A percentile compares a stretch with the other conserved stretches of the same genome.
These are phyloP conservation scores for Entomophthora muscae DNA, from an alignment of 371 early-diverging fungal species.

Conservation along the genomic window DNA sequence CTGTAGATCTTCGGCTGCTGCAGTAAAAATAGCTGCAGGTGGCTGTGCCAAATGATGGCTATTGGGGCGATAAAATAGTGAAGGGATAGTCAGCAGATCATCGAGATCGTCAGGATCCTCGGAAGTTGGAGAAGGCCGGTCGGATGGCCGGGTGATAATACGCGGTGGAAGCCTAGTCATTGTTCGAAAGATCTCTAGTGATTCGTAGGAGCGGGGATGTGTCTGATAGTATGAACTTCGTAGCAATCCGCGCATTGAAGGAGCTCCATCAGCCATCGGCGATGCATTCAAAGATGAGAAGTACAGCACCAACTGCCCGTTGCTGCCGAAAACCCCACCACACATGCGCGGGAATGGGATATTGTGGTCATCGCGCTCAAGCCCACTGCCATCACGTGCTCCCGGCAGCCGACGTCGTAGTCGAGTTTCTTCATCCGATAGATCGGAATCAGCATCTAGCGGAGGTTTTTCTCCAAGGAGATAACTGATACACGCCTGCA, in stretches of 20 bases:
- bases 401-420: neutral
- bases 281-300: constrained; percentile 52
- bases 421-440: neutral
- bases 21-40: neutral
- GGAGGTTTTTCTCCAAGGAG: constrained; percentile 38
- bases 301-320: constrained; percentile 67
- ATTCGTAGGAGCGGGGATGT: constrained; percentile 22
- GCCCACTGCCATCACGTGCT: constrained; percentile 15
- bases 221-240: constrained; percentile 15
- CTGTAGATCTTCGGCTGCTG: neutral
- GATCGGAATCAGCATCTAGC: neutral
- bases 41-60: neutral
- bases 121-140: neutral
- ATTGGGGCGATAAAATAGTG: constrained; percentile 8
- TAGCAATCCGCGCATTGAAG: constrained; percentile 3
- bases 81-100: constrained; percentile 7
- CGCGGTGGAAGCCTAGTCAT: constrained; percentile 15
- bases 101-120: constrained; percentile 11
- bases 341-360: constrained; percentile 85
- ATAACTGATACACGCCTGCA: constrained; percentile 46
- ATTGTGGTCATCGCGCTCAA: constrained; percentile 13
- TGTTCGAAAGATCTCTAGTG: constrained; percentile 20
- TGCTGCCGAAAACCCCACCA: constrained; percentile 56
- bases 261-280: constrained; percentile 8
- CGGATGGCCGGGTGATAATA: neutral